Evolutionary conservation across 345 rosid species (phyloP), one percentile per base, ranked within the genome.

Genomic region (Populus nigra): DNA sequence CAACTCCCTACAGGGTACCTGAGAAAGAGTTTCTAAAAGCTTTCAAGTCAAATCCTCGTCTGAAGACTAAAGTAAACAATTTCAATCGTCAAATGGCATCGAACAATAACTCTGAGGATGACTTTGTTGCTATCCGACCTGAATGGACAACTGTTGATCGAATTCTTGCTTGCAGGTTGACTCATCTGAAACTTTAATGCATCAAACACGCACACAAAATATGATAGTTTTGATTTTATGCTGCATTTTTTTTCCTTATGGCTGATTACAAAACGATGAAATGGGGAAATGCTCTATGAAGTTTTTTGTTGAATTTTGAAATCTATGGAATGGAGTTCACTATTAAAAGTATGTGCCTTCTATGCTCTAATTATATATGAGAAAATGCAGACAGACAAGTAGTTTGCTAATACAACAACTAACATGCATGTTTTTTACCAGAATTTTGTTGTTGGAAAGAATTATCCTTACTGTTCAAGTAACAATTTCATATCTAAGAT

Each of bases 131-230:
- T 73, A 94, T 96, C 78, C 87, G 99, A 73, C 91, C 97, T 31
- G 99, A 96, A 87, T 94, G 99, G 99, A 96, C 98, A 22, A 94
- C 97, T 33, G 95, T 96, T 88, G 99, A 96, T 82, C 94, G 99
- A 71, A 89, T 96, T 84, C 87, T 96, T 86, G 94, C 97, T 77
- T 82, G 88, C 97, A 96, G 99, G 98, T 93, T 43, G 57, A 65
- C 53, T 69, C 41, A 41, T 65, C 17, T 78, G 41, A 31, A 74
- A 77, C 12, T 78, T 65, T 12, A 20, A 17, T 72, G 49, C 22
- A 61, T 33, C 36, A 33, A 33, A 27, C 8, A 61, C 10, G 22
- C 62, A 57, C 63, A 10, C n/a, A 18, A 50, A 45, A 47, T 15
- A 57, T 57, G 63, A 47, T n/a, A 57, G 13, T 57, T 57, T 57